Evolutionary conservation across 2,329 filamentous ascomycete genomes (phyloP).

Genomic region (Bipolaris oryzae): DNA sequence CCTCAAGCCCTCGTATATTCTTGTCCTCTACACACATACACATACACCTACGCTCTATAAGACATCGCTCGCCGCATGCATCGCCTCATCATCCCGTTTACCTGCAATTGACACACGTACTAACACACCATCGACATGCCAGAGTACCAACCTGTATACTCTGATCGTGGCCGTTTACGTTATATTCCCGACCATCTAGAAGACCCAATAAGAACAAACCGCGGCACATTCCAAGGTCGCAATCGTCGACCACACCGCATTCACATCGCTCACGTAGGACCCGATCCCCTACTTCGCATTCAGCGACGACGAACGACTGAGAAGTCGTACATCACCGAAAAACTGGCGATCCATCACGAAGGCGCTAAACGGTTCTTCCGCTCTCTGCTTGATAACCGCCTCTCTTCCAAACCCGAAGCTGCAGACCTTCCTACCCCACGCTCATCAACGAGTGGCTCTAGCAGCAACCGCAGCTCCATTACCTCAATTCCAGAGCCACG

Average conservation of each 20-base stretch:
- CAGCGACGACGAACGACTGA: slow-evolving; percentile 40
- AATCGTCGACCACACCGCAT: slow-evolving; percentile 62
- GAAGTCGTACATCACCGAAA: slow-evolving; percentile 49
- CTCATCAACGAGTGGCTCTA: slow-evolving; percentile 33
- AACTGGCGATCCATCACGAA: slow-evolving; percentile 58
- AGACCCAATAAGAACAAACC: slow-evolving; percentile 32
- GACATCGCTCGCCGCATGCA: slow-evolving; percentile 24
- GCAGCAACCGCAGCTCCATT: slow-evolving; percentile 35
- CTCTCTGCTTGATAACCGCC: slow-evolving; percentile 52
- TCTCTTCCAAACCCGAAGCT: slow-evolving; percentile 30
- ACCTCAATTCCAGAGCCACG: slow-evolving; percentile 37
- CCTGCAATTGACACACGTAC: slow-evolving; percentile 30
- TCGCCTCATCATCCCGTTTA: slow-evolving; percentile 10
- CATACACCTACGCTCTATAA: slow-evolving; percentile 29
- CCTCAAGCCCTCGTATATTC: slow-evolving; percentile 33
- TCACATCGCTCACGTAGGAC: slow-evolving; percentile 59
- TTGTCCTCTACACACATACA: slow-evolving; percentile 18
- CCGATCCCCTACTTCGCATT: slow-evolving; percentile 45
- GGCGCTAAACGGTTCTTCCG: slow-evolving; percentile 58
- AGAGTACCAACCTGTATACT: slow-evolving; percentile 48
- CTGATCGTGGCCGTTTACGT: slow-evolving; percentile 46
- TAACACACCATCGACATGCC: slow-evolving; percentile 45
- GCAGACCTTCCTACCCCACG: slow-evolving; percentile 29
- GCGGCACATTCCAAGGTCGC: slow-evolving; percentile 56
- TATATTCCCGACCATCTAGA: slow-evolving; percentile 47